Percentiles rank a stretch among this genome's conserved stretches.
Evolutionary conservation across 2,329 filamentous ascomycete species (phyloP).

Genomic region (Exophiala phaeomuriformis): DNA sequence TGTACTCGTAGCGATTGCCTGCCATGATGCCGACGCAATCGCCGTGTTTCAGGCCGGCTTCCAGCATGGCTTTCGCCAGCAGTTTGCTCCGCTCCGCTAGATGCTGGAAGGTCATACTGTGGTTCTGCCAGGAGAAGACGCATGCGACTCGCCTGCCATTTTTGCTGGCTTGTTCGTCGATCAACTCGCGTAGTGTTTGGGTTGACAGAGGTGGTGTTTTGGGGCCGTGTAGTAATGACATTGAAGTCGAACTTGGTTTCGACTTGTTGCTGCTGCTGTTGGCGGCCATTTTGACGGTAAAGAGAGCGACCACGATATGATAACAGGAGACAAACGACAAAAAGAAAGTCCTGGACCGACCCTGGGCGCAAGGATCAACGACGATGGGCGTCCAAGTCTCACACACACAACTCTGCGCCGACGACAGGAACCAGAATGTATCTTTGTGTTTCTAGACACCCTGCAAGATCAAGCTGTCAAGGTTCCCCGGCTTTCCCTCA

Average conservation of each 20-base stretch:
- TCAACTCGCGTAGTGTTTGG: slow-evolving; percentile 38
- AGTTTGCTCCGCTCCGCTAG: slow-evolving; percentile 50
- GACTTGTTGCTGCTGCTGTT: no score
- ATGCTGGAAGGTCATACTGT: slow-evolving; percentile 61
- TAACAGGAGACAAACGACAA: no score
- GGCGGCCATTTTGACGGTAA: no score
- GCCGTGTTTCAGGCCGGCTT: slow-evolving; percentile 12
- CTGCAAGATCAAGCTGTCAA: no score
- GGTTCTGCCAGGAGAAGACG: slow-evolving; percentile 39
- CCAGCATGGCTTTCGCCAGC: slow-evolving; percentile 18
- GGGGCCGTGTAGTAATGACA: slow-evolving; percentile 6
- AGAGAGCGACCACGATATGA: no score
- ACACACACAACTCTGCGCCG: no score
- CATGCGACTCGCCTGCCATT: slow-evolving; percentile 44
- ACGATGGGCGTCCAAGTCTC: no score
- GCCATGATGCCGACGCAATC: slow-evolving; percentile 19
- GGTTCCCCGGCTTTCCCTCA: no score
- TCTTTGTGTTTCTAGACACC: no score
- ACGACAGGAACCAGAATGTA: no score
- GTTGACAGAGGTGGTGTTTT: slow-evolving; percentile 3
- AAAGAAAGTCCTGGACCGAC: no score
- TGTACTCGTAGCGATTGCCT: slow-evolving; percentile 21
- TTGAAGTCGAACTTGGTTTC: not conserved
- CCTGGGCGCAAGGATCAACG: no score
- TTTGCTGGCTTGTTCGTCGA: slow-evolving; percentile 35